These are phyloP conservation scores for Daldinia eschscholtzii DNA, from an alignment of 2,329 filamentous ascomycete species.

Conservation along the genomic window DNA sequence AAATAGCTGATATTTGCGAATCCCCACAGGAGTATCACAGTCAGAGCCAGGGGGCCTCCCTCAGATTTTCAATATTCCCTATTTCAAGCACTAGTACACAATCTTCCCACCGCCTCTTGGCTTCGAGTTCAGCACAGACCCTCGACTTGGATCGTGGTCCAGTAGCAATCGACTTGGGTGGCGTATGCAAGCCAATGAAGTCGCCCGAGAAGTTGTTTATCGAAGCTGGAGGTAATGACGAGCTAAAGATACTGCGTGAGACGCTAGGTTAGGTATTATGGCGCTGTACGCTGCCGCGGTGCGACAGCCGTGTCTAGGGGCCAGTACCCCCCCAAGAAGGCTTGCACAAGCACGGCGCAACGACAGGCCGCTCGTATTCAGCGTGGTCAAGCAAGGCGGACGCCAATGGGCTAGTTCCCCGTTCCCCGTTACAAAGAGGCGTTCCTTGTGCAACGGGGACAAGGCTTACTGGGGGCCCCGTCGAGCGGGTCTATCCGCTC, in stretches of 20 bases:
- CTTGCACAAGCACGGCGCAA: constrained; percentile 48
- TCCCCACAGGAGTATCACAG: constrained; percentile 48
- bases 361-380: constrained; percentile 54
- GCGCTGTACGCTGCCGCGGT: constrained; percentile 53
- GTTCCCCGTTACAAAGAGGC: constrained; percentile 53
- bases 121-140: constrained; percentile 46
- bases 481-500: constrained; percentile 51
- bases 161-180: constrained; percentile 44
- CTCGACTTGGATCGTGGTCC: constrained; percentile 47
- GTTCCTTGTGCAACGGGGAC: constrained; percentile 52
- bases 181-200: constrained; percentile 52
- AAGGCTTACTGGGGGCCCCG: constrained; percentile 45
- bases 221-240: constrained; percentile 45
- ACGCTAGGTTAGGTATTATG: constrained; percentile 48
- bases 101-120: constrained; percentile 46
- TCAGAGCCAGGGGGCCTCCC: constrained; percentile 40
- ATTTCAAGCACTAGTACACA: constrained; percentile 34
- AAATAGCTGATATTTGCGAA: constrained; percentile 47
- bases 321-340: constrained; percentile 45
- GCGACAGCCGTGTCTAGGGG: constrained; percentile 50
- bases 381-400: constrained; percentile 46
- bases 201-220: constrained; percentile 44
- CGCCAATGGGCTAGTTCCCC: constrained; percentile 53
- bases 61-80: constrained; percentile 44
- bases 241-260: constrained; percentile 50